These are phyloP conservation scores for Hypoxylon sp. DNA, from an alignment of 2,329 filamentous ascomycete species.

Conservation along the genomic window DNA sequence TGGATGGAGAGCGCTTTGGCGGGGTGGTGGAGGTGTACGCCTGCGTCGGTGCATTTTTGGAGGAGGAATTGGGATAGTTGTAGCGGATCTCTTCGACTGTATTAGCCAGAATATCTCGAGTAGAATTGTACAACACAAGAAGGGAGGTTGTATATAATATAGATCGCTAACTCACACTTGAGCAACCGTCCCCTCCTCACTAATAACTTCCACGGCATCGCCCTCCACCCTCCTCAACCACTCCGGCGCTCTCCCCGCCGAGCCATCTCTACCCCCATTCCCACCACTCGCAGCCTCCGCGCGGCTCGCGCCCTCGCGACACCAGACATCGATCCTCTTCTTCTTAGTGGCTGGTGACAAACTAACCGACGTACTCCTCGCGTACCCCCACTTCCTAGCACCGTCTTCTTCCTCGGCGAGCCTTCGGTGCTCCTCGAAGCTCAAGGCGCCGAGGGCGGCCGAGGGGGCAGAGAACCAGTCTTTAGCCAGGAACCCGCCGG, in stretches of 20 bases:
- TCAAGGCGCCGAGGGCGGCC: constrained; percentile 71
- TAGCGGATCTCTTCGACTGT: constrained; percentile 68
- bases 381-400: constrained; percentile 62
- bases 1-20: constrained; percentile 65
- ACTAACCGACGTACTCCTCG: constrained; percentile 68
- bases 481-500: constrained; percentile 77
- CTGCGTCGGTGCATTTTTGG: constrained; percentile 64
- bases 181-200: constrained; percentile 69
- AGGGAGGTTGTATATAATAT: no score
- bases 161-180: constrained; percentile 67
- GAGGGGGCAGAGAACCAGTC: constrained; percentile 76
- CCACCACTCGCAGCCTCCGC: constrained; percentile 62
- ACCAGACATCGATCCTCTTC: constrained; percentile 71
- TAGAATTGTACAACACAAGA: not conserved
- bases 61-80: constrained; percentile 75
- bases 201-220: constrained; percentile 70
- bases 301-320: constrained; percentile 72
- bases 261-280: constrained; percentile 49
- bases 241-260: constrained; percentile 56
- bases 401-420: constrained; percentile 72
- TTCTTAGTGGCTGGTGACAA: constrained; percentile 53
- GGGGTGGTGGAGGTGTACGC: constrained; percentile 75
- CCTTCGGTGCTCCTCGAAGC: constrained; percentile 74
- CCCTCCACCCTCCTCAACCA: constrained; percentile 70
- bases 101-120: constrained; percentile 1